Percentiles rank a stretch among this genome's conserved stretches.
Conservation (phyloP, 345 rosid species). For the Pistacia integerrima region DNA sequence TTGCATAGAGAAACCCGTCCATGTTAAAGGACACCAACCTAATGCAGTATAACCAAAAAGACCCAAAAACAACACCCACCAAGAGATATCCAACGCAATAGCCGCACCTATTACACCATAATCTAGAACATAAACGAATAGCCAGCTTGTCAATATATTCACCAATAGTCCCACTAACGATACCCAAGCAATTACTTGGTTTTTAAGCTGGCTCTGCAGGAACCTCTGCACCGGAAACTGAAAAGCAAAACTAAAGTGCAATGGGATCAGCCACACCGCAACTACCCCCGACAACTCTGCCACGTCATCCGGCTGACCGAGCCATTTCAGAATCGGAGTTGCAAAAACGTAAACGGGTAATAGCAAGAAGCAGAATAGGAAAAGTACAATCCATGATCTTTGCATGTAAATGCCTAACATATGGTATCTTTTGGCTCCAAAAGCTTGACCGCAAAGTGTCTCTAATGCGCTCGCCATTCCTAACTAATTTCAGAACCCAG, state of each 20-base stretch:
- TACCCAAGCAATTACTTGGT: constrained; percentile 50
- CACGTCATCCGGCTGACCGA: constrained; percentile 66
- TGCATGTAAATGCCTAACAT: constrained; percentile 78
- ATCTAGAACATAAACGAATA: constrained; percentile 46
- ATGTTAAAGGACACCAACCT: constrained; percentile 66
- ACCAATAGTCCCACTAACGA: constrained; percentile 38
- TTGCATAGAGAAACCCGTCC: constrained; percentile 62
- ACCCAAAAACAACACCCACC: constrained; percentile 63
- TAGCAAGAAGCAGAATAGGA: constrained; percentile 48
- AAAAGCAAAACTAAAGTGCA: constrained; percentile 67
- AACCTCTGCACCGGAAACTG: constrained; percentile 64
- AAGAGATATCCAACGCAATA: constrained; percentile 54
- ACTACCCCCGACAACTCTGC: constrained; percentile 62
- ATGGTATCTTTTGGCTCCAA: constrained; percentile 62
- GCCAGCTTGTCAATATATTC: constrained; percentile 56
- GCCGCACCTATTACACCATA: constrained; percentile 60
- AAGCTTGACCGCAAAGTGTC: constrained; percentile 80
- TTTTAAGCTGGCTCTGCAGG: constrained; percentile 67
- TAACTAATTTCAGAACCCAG: constrained; percentile 29
- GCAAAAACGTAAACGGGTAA: constrained; percentile 62
- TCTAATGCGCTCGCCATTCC: constrained; percentile 88
- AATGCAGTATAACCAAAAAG: constrained; percentile 30
- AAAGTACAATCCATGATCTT: constrained; percentile 69
- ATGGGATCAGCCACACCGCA: constrained; percentile 58
- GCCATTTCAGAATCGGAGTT: constrained; percentile 51